phyloP scores from a whole-genome alignment of 2,329 filamentous ascomycete species.

The Sphaerostilbella broomeana region DNA sequence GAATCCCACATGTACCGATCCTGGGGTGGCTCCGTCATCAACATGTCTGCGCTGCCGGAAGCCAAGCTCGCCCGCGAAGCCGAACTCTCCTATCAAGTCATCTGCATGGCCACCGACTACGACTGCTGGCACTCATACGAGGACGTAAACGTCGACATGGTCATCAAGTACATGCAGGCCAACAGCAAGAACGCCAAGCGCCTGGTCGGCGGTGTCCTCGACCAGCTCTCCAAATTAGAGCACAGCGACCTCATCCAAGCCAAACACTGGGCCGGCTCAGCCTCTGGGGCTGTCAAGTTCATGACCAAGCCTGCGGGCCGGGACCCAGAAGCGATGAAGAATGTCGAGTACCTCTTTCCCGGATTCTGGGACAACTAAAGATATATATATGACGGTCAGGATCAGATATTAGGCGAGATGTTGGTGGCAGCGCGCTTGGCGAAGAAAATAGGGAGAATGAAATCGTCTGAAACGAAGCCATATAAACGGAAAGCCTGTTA shows the following conservation, averaged over 20 bases:
- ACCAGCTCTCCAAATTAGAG: constrained; percentile 74
- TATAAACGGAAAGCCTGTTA: no score
- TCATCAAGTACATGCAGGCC: constrained; percentile 91
- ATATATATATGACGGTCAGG: no score
- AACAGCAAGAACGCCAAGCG: constrained; percentile 83
- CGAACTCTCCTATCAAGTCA: constrained; percentile 95
- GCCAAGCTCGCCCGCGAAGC: constrained; percentile 94
- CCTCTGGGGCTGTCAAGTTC: constrained; percentile 69
- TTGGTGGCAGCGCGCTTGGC: no score
- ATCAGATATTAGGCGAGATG: no score
- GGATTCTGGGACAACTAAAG: constrained; percentile 57
- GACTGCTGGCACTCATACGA: constrained; percentile 89
- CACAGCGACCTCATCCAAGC: constrained; percentile 68
- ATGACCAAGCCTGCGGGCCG: constrained; percentile 78
- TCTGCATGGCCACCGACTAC: constrained; percentile 99
- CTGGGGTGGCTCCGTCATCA: constrained; percentile 93
- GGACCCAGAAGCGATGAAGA: constrained; percentile 67
- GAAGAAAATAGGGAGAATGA: no score
- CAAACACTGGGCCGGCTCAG: constrained; percentile 72
- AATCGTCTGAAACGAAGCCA: no score
- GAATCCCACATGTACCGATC: constrained; percentile 92
- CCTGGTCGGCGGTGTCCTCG: constrained; percentile 79
- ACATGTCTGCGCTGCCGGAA: constrained; percentile 95
- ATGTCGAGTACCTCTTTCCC: constrained; percentile 80
- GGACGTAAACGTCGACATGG: constrained; percentile 92